Evolutionary conservation across 2,329 filamentous ascomycete genomes (phyloP), one percentile per base, ranked within the genome.

Genomic region (Colletotrichum sp.): DNA sequence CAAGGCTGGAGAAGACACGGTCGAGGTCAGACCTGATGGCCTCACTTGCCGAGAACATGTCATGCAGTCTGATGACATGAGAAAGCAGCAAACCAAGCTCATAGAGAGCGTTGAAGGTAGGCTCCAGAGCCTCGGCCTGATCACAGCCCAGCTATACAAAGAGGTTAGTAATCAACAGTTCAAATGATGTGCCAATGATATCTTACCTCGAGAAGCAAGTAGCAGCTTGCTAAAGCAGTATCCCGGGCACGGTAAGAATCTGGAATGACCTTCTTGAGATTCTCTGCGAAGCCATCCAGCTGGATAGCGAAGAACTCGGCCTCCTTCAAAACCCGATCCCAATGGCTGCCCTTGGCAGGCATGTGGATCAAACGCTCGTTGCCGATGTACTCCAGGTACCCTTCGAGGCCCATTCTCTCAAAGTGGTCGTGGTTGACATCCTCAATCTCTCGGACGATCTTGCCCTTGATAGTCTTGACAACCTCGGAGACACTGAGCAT

Each of bases 271-370:
- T 59, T n/a, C 9, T 81, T 79, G 3, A 85, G 78, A 24, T 79
- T 80, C 29, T 76, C 76, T 8, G 82, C 82, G 21, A 85, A 84
- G 5, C 80, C 77, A 71, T 80, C 82, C 18, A 86, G 78, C 72
- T 85, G 83, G 7, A 84, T 78, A 5, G 83, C 84, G 57, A 85
- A 85, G 79, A 83, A 85, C 71, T 85, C 83, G 5, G 84, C 84
- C 18, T 82, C 80, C 51, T 81, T 82, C 34, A 86, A 77, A 2
- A 85, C 83, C 2, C 82, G 80, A 69, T 86, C 84, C 83, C 83
- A 85, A 61, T 82, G 80, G 66, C 83, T 85, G n/a, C 83, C 84
- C 51, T 81, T 77, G 7, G 79, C 78, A 4, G 84, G 84, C 82
- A 86, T 85, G 66, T 84, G 83, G 18, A 83, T 80, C 16, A 85